phyloP scores from a whole-genome alignment of 2,329 filamentous ascomycete genomes.

The Colletotrichum scovillei region DNA sequence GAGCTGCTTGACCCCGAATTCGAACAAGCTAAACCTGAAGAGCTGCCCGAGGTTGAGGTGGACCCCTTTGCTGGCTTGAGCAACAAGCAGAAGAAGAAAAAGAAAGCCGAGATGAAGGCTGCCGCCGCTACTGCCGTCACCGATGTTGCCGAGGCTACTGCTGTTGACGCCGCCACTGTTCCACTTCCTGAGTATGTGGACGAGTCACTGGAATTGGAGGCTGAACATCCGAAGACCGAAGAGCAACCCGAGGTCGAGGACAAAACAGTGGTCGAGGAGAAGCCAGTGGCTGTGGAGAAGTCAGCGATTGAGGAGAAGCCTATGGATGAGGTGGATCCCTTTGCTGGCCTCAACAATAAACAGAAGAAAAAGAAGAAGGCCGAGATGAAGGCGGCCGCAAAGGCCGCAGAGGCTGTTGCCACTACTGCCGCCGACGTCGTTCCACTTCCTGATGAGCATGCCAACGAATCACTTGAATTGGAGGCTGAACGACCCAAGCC shows the following conservation, averaged over 20 bases:
- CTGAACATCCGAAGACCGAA: neutral
- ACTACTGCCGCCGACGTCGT: neutral
- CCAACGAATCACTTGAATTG: too few species aligned
- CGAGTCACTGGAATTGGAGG: neutral
- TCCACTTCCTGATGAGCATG: too few species aligned
- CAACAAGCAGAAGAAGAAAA: neutral
- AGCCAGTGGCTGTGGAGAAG: too few species aligned
- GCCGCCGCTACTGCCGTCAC: too few species aligned
- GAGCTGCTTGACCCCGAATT: too few species aligned
- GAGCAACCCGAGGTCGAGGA: neutral
- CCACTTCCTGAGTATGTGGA: neutral
- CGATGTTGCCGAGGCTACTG: too few species aligned
- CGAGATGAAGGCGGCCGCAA: neutral
- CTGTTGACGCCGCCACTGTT: too few species aligned
- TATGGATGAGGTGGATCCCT: conserved; percentile 36
- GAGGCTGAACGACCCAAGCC: too few species aligned
- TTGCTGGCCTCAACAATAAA: conserved; percentile 3
- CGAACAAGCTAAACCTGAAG: neutral
- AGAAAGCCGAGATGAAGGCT: neutral
- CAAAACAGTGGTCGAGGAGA: too few species aligned
- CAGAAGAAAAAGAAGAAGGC: conserved; percentile 33
- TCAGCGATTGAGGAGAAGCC: neutral
- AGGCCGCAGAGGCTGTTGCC: neutral
- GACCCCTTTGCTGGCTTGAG: conserved; percentile 11
- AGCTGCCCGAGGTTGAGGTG: conserved; percentile 35